Conservation (phyloP, 164 flowering plant genomes). For the Sedum album region DNA sequence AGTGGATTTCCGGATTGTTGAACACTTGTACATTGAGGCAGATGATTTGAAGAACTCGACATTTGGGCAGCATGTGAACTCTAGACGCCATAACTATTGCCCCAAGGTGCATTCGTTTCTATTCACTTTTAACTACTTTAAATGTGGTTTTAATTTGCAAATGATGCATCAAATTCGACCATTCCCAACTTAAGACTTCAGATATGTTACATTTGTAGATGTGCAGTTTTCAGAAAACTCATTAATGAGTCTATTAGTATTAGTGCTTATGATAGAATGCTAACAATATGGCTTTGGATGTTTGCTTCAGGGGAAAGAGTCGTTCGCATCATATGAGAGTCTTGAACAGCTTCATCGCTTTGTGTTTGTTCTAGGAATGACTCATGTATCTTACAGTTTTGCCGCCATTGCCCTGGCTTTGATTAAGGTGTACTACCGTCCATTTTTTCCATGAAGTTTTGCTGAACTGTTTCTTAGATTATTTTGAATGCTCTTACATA, state of each 20-base stretch:
- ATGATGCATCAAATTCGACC: not conserved
- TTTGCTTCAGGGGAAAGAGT: constrained; percentile 54
- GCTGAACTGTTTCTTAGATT: not conserved
- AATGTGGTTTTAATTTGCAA: not conserved
- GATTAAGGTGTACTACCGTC: constrained; percentile 50
- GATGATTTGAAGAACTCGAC: constrained; percentile 24
- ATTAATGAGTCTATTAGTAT: not conserved
- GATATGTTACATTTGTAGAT: too few relatives aligned
- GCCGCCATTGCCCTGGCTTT: constrained; percentile 60
- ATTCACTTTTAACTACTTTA: not conserved
- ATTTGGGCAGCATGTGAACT: constrained; percentile 14
- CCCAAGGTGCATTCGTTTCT: constrained; percentile 37
- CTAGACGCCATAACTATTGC: constrained; percentile 27
- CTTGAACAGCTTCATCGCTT: constrained; percentile 91
- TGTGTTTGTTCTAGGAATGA: constrained; percentile 63
- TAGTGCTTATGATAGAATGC: not conserved
- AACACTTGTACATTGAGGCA: constrained; percentile 12
- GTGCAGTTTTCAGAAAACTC: not conserved
- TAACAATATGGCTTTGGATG: not conserved
- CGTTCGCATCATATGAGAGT: constrained; percentile 77
- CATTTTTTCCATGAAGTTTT: not conserved
- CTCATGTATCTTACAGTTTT: constrained; percentile 69
- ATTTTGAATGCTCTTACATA: constrained; percentile 17
- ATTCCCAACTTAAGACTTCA: too few relatives aligned
- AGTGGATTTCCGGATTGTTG: not conserved